Conservation (phyloP, 2,329 filamentous ascomycete genomes). For the Colletotrichum sp. region DNA sequence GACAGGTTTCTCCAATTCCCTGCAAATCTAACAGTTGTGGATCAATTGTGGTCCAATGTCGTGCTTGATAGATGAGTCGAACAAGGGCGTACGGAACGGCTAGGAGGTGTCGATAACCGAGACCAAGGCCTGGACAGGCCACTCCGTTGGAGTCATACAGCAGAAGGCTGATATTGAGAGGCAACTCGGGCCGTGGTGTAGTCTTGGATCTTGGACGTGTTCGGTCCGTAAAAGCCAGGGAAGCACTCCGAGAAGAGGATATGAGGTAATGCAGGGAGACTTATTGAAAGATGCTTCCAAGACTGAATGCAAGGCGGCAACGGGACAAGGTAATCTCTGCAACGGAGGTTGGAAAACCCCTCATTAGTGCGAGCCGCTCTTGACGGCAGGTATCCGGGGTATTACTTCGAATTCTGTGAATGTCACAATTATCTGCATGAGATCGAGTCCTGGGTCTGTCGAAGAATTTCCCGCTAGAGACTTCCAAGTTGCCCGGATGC, state of each 20-base stretch:
- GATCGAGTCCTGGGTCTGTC: conserved; percentile 9
- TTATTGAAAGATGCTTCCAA: background rate
- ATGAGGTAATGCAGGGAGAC: background rate
- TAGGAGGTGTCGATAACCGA: background rate
- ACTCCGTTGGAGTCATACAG: background rate
- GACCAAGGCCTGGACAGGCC: background rate
- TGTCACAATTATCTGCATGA: background rate
- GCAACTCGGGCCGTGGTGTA: background rate
- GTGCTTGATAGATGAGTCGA: background rate
- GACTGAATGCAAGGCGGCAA: background rate
- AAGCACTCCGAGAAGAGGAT: background rate
- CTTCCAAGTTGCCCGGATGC: background rate
- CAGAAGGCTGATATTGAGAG: background rate
- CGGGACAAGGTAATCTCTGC: background rate
- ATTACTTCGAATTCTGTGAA: background rate
- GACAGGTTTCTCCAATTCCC: background rate
- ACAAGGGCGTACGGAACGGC: background rate
- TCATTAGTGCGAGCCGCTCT: background rate
- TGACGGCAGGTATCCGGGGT: background rate
- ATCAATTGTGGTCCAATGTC: background rate
- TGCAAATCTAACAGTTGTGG: background rate
- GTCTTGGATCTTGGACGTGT: background rate
- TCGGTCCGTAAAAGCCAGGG: background rate
- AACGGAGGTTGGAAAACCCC: background rate
- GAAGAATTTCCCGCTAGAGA: background rate